phyloP scores from a whole-genome alignment of 768 basidiomycete genomes.

The Hygrophoropsis aurantiaca region DNA sequence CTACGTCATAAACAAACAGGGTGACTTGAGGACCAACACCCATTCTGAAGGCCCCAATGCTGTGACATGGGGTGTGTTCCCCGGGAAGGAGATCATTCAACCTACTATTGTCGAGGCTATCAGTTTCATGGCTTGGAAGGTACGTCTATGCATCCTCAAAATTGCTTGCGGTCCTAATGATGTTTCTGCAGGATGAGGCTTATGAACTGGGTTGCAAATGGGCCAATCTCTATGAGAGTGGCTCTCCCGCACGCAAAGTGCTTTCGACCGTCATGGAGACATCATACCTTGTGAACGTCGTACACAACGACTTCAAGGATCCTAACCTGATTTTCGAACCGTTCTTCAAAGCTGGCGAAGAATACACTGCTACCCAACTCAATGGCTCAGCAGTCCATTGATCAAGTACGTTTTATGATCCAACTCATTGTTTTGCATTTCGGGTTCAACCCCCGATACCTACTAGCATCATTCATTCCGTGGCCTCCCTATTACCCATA shows the following conservation, averaged over 20 bases:
- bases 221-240: constrained; percentile 82
- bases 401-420: constrained; percentile 27
- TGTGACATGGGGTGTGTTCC: constrained; percentile 99
- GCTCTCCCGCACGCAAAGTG: constrained; percentile 70
- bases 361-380: constrained; percentile 44
- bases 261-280: constrained; percentile 79
- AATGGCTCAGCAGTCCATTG: constrained; percentile 25
- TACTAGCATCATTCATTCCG: constrained; percentile 30
- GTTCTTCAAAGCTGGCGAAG: constrained; percentile 75
- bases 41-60: constrained; percentile 95
- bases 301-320: constrained; percentile 94
- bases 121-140: constrained; percentile 99
- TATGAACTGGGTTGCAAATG: constrained; percentile 91
- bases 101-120: constrained; percentile 97
- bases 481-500: neutral
- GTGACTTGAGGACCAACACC: constrained; percentile 92
- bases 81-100: constrained; percentile 93
- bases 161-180: constrained; percentile 4
- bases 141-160: constrained; percentile 25
- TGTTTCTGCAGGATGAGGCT: constrained; percentile 74
- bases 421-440: constrained; percentile 37
- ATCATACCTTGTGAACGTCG: constrained; percentile 88
- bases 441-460: constrained; percentile 90
- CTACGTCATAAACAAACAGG: constrained; percentile 95
- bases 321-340: constrained; percentile 82